Base-by-base conservation (phyloP, 2,329 filamentous ascomycete genomes). In the Neonectria hederae region DNA sequence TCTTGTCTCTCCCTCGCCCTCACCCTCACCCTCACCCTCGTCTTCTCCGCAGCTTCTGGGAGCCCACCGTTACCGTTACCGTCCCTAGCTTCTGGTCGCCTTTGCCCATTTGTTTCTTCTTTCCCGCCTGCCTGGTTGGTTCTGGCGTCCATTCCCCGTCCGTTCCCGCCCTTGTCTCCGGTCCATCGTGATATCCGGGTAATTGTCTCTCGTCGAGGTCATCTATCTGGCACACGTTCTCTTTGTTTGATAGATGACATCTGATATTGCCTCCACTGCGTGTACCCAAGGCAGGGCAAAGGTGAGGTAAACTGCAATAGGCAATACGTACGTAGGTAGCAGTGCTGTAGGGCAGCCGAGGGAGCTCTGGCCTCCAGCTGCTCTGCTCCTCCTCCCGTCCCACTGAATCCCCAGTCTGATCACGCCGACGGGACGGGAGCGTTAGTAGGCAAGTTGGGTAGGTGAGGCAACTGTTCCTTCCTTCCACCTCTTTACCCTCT, bases 191-290 rank as follows among this genome's bases (percentile, higher is more conserved):
- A 60, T 45, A 54, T 54, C 40, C 51, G 17, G 42, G 57, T 40
- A 52, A 54, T 54, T 60, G 32, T 54, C 57, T 60, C 42, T 42
- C 32, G 51, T 40, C 32, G 46, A 30, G 49, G 19, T 54, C 57
- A 60, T 54, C 49, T 48, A 60, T 54, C 40, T 48, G 49, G 51
- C 32, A 60, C 49, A 60, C 57, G 57, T 22, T 45, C 26, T 13
- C 22, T 32, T 11, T 24, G 11, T 13, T 40, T 49, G 35, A 38
- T 38, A 49, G 43, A 42, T 24, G 54, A 42, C 24, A n/a, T 48
- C 17, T 58, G 54, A 51, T 30, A 51, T 51, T 32, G 26, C 26
- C n/a, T 32, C 26, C 19, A 51, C 28, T 13, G 4, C 9, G n/a
- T 11, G n/a, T 35, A 17, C 38, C 32, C 32, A 14, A 35, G 28